These are phyloP conservation scores for Paxillus ammoniavirescens DNA, from an alignment of 768 basidiomycete genomes.

Conservation along the genomic window DNA sequence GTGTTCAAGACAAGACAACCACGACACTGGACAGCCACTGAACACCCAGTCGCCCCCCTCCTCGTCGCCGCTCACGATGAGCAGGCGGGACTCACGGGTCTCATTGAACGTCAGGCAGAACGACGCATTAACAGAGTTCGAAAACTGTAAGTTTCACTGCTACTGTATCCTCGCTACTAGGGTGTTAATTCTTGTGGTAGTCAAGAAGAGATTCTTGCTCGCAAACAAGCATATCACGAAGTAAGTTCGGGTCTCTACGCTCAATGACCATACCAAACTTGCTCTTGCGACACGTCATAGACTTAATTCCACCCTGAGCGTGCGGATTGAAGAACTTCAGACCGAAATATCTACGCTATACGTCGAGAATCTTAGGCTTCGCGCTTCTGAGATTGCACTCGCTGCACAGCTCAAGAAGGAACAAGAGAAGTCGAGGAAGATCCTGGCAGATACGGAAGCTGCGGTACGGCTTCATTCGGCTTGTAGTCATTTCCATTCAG, in stretches of 20 bases:
- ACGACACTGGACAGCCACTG: slow-evolving; percentile 19
- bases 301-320: slow-evolving; percentile 82
- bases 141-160: slow-evolving; percentile 60
- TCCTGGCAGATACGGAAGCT: slow-evolving; percentile 71
- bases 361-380: slow-evolving; percentile 78
- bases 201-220: slow-evolving; percentile 90
- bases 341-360: slow-evolving; percentile 79
- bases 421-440: slow-evolving; percentile 68
- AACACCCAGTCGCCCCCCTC: slow-evolving; percentile 8
- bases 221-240: slow-evolving; percentile 93
- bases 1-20: slow-evolving; percentile 18
- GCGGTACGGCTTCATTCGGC: slow-evolving; percentile 50
- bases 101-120: slow-evolving; percentile 68
- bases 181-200: slow-evolving; percentile 42
- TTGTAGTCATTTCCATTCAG: slow-evolving; percentile 16
- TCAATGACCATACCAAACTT: slow-evolving; percentile 8
- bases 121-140: slow-evolving; percentile 81
- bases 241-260: slow-evolving; percentile 39
- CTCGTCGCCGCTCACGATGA: slow-evolving; percentile 29
- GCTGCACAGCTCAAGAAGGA: slow-evolving; percentile 76
- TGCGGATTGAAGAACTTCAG: slow-evolving; percentile 82
- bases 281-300: slow-evolving; percentile 34
- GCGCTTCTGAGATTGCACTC: slow-evolving; percentile 77
- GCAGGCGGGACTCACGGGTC: slow-evolving; percentile 32
- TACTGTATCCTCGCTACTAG: neutral